Conservation (phyloP, 306 rosid genomes). For the Ziziphus jujuba region DNA sequence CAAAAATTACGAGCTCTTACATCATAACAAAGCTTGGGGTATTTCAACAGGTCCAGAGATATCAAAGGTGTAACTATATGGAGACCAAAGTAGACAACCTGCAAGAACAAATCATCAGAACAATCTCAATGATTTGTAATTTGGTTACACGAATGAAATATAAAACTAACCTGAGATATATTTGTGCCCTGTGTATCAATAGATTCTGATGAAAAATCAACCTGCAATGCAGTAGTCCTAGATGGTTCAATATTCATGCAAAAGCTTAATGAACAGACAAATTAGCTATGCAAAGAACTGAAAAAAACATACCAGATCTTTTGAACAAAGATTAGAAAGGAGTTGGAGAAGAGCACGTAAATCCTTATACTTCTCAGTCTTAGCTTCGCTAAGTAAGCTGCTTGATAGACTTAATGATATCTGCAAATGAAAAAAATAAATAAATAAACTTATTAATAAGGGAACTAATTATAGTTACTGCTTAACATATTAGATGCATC, state of each 20-base stretch:
- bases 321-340: constrained; percentile 88
- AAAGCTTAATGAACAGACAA: constrained; percentile 14
- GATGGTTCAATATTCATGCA: not conserved
- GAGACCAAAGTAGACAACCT: constrained; percentile 98
- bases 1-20: constrained; percentile 48
- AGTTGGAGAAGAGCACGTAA: constrained; percentile 98
- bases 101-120: constrained; percentile 39
- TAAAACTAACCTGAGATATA: constrained; percentile 80
- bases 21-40: constrained; percentile 90
- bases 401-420: constrained; percentile 81
- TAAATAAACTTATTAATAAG: constrained; percentile 12
- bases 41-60: constrained; percentile 85
- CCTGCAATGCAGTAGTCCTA: constrained; percentile 44
- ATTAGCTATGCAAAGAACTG: not conserved
- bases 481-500: no score
- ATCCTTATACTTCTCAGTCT: constrained; percentile 86
- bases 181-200: constrained; percentile 67
- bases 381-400: constrained; percentile 76
- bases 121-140: constrained; percentile 3
- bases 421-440: constrained; percentile 43
- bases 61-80: constrained; percentile 82
- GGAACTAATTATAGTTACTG: not conserved
- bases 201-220: constrained; percentile 88
- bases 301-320: constrained; percentile 69
- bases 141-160: constrained; percentile 7